Evolutionary conservation across 805 yeast species (phyloP).

Genomic region (Ogataea trehaloabstinens): DNA sequence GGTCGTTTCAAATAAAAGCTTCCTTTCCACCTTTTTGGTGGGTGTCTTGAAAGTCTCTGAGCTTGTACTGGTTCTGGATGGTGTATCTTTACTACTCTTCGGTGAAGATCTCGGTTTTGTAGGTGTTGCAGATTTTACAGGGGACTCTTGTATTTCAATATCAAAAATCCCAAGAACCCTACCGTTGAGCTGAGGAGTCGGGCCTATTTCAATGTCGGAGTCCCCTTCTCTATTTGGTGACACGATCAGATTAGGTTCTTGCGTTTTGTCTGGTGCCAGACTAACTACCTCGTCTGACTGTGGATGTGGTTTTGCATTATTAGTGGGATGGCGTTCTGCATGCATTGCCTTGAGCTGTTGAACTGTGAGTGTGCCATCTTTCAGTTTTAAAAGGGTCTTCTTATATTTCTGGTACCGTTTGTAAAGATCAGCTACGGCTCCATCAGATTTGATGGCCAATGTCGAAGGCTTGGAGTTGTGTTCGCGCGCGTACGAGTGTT

Average conservation of each 20-base stretch:
- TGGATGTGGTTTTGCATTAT: not conserved
- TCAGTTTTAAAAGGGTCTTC: conserved; percentile 13
- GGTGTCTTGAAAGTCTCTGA: conserved; percentile 30
- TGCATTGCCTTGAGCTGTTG: conserved; percentile 9
- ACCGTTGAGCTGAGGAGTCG: conserved; percentile 85
- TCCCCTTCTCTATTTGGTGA: not conserved
- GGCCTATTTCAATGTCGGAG: conserved; percentile 55
- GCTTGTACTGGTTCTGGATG: conserved; percentile 1
- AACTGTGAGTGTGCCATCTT: conserved; percentile 13
- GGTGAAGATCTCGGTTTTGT: not conserved
- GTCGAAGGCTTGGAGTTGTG: conserved; percentile 38
- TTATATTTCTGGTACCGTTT: conserved; percentile 33
- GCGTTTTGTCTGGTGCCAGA: conserved; percentile 3
- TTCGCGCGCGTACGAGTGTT: conserved; percentile 38
- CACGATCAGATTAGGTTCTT: conserved; percentile 4
- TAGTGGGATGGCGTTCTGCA: conserved; percentile 6
- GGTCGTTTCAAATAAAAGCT: conserved; percentile 14
- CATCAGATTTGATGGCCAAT: conserved; percentile 43
- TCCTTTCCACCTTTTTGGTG: conserved; percentile 23
- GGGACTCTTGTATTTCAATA: conserved; percentile 30
- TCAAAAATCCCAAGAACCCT: conserved; percentile 74
- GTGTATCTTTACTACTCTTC: not conserved
- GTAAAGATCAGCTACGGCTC: conserved; percentile 33
- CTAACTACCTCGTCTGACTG: not conserved
- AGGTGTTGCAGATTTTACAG: conserved; percentile 9